These are phyloP conservation scores for Suillus cothurnatus DNA, from an alignment of 768 basidiomycete species.

Conservation along the genomic window DNA sequence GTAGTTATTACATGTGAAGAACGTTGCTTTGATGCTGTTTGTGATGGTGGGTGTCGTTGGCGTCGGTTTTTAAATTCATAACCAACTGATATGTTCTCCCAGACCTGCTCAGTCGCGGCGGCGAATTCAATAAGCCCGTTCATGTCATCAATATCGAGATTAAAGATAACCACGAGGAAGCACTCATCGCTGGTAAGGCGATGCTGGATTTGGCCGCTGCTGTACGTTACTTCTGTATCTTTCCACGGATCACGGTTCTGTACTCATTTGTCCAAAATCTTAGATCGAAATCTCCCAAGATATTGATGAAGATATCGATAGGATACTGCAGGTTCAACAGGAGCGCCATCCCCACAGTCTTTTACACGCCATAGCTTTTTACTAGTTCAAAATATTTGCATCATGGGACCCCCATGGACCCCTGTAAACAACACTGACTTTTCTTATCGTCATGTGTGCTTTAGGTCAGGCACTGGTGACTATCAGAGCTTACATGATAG, in stretches of 20 bases:
- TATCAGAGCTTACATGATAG: background rate
- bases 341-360: constrained; percentile 91
- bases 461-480: background rate
- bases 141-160: constrained; percentile 98
- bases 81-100: constrained; percentile 4
- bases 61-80: constrained; percentile 16
- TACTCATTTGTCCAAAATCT: background rate
- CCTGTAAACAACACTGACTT: background rate
- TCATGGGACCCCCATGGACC: background rate
- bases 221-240: constrained; percentile 51
- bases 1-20: constrained; percentile 99
- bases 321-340: constrained; percentile 81
- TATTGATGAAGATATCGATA: constrained; percentile 89
- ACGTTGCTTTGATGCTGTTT: constrained; percentile 97
- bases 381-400: constrained; percentile 45
- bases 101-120: constrained; percentile 88
- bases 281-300: constrained; percentile 87
- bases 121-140: constrained; percentile 91
- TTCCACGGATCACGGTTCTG: background rate
- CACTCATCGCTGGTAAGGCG: constrained; percentile 91
- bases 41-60: constrained; percentile 71
- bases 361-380: constrained; percentile 90
- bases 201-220: constrained; percentile 90
- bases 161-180: constrained; percentile 99
- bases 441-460: background rate